Evolutionary conservation across 371 early-diverging fungal genomes (phyloP).

Genomic region (Lichtheimia corymbifera): DNA sequence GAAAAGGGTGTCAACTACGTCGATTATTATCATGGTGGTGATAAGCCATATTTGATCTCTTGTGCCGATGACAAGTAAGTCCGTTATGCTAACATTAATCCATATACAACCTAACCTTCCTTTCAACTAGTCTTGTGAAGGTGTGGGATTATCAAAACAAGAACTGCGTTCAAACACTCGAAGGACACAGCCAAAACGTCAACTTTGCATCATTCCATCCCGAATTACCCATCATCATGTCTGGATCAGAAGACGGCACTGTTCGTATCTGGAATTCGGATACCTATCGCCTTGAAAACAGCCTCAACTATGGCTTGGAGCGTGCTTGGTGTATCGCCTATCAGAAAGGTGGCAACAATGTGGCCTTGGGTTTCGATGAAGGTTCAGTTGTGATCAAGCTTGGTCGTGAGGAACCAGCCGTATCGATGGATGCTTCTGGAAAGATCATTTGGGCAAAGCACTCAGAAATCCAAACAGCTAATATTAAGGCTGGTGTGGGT

Average conservation of each 20-base stretch:
- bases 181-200: slow-evolving; percentile 99
- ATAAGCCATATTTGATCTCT: slow-evolving; percentile 92
- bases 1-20: slow-evolving; percentile 94
- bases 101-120: neutral
- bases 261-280: slow-evolving; percentile 98
- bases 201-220: slow-evolving; percentile 96
- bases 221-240: slow-evolving; percentile 94
- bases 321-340: slow-evolving; percentile 95
- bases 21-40: slow-evolving; percentile 93
- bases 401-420: slow-evolving; percentile 95
- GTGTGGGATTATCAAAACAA: slow-evolving; percentile 99
- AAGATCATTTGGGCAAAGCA: slow-evolving; percentile 98
- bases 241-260: slow-evolving; percentile 95
- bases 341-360: slow-evolving; percentile 82
- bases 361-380: slow-evolving; percentile 95
- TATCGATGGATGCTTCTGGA: slow-evolving; percentile 95
- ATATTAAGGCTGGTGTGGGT: slow-evolving; percentile 78
- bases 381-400: slow-evolving; percentile 93
- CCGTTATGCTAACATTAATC: neutral
- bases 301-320: slow-evolving; percentile 95
- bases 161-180: slow-evolving; percentile 95
- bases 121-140: slow-evolving; percentile 66
- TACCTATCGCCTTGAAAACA: slow-evolving; percentile 94
- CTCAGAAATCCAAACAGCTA: slow-evolving; percentile 93
- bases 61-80: slow-evolving; percentile 89